Percentiles rank a stretch among this genome's conserved stretches.
Evolutionary conservation across 352 stramenopile genomes (phyloP).

Genomic region (Phytopythium ostracodes): DNA sequence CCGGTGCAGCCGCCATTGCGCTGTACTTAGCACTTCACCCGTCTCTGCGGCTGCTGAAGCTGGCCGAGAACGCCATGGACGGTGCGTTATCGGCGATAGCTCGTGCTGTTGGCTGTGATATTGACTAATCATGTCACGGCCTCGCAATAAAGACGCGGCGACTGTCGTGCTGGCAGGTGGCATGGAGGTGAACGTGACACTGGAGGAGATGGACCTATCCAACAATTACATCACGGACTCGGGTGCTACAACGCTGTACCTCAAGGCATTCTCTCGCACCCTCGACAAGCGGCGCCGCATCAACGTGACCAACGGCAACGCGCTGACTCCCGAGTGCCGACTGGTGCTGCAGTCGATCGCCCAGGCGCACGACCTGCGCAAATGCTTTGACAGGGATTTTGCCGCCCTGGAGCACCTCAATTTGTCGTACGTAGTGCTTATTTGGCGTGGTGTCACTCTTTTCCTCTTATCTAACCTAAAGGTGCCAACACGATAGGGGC

Average conservation of each 20-base stretch:
- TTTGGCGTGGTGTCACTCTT: neutral
- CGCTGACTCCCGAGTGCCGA: conserved; percentile 41
- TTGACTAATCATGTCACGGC: neutral
- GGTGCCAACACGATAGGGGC: conserved; percentile 15
- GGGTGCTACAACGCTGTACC: conserved; percentile 39
- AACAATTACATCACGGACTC: conserved; percentile 49
- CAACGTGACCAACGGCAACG: conserved; percentile 31
- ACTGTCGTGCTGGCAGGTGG: conserved; percentile 36
- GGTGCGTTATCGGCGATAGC: conserved; percentile 14
- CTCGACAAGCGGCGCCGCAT: conserved; percentile 42
- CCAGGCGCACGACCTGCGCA: conserved; percentile 49
- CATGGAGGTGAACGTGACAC: conserved; percentile 34
- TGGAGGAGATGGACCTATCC: conserved; percentile 46
- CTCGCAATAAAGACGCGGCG: conserved; percentile 23
- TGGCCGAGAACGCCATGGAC: conserved; percentile 48
- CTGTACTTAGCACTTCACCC: conserved; percentile 39
- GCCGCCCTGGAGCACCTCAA: conserved; percentile 27
- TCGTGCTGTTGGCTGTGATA: neutral
- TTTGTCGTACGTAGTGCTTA: conserved; percentile 12
- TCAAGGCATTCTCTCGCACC: conserved; percentile 37
- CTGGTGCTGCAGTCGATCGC: conserved; percentile 47
- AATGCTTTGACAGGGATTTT: conserved; percentile 46
- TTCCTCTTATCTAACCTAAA: neutral
- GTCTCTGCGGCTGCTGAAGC: conserved; percentile 35
- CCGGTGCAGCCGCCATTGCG: conserved; percentile 32